Base-by-base conservation (phyloP, 208 protist genomes). In the Wallacemonas sp. region DNA sequence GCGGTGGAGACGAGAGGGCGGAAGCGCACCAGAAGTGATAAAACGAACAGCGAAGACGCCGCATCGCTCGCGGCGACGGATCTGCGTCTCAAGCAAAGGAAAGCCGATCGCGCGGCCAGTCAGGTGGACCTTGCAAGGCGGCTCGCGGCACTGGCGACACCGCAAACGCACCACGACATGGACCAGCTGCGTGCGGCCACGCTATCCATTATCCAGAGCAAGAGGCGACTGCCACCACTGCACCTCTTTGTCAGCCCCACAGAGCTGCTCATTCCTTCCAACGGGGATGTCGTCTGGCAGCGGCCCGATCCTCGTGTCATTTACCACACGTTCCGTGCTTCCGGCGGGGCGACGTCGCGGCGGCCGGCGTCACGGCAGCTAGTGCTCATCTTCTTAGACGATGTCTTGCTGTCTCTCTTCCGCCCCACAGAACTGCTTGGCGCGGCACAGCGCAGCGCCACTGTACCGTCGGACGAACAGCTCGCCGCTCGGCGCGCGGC, bases 381-480 rank as follows among this genome's bases (percentile, higher is more conserved):
- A 15, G 73, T 76, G 10, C 80, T 92, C 17, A 80, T 91, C 64
- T 90, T 93, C 27, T 76, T 95, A 26, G 74, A 90, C 21, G 78
- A 85, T 58, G 78, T 92, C 5, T 36, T 85, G n/a, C 48, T 83
- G 13, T 42, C 58, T 17, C 9, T 68, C 12, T 50, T 46, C 1
- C 13, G 61, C 19, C 5, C 6, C 13, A n/a, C 29, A 5, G 29
- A 39, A 19, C 12, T 48, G n/a, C n/a, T n/a, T n/a, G n/a, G n/a
- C n/a, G n/a, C n/a, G n/a, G n/a, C n/a, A n/a, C n/a, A n/a, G n/a
- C n/a, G n/a, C 17, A 26, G 24, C 6, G 17, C n/a, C 9, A 6
- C 45, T 8, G 17, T 26, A 17, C 17, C 9, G 50, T 22, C 24
- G 5, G 50, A 37, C 10, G 45, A 6, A 8, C 26, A 24, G 29